Base-by-base conservation (phyloP, 768 basidiomycete genomes). In the Neoboletus magnificus region DNA sequence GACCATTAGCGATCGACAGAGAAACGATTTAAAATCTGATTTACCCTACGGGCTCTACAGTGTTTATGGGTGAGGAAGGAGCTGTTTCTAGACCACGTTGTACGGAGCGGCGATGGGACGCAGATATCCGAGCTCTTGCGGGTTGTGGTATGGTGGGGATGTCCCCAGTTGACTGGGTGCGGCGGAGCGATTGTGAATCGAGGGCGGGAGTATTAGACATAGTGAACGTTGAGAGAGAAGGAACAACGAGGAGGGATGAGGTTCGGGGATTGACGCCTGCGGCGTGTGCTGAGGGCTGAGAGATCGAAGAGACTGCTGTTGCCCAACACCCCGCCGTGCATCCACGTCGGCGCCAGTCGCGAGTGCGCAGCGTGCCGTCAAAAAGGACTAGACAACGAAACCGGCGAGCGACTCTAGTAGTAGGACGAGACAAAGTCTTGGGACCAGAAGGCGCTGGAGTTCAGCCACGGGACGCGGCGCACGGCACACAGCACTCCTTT, bases 161-260 rank as follows among this genome's bases (percentile, higher is more conserved):
- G 61, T 72, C 64, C 1, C 71, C 71, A 29, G 72, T 72, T 1
- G 71, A 73, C 58, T 69, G 72, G 10, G 71, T 72, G 51, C 72
- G 61, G 47, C 72, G 65, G 25, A 72, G 63, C 56, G 66, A 65
- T 61, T 71, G 71, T 50, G 68, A 67, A 61, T 73, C 70, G 48
- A 59, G 52, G 37, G 64, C 49, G 22, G 60, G 59, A 42, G 63
- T 44, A 32, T 60, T 62, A 43, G 71, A 57, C 70, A 71, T 71
- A 57, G 51, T 59, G 67, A 63, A 55, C 41, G 69, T 64, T 58
- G 27, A 49, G 55, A 44, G 60, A 47, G 47, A 59, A 22, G 45
- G 54, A 29, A 36, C 35, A 59, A 60, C 50, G 58, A 60, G 53
- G 61, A 48, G 27, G 43, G 33, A 40, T 29, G 43, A 46, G 41